A percentile compares a stretch with the other conserved stretches of the same genome.
phyloP scores from a whole-genome alignment of 2,329 filamentous ascomycete species.

The Aspergillus sclerotialis region DNA sequence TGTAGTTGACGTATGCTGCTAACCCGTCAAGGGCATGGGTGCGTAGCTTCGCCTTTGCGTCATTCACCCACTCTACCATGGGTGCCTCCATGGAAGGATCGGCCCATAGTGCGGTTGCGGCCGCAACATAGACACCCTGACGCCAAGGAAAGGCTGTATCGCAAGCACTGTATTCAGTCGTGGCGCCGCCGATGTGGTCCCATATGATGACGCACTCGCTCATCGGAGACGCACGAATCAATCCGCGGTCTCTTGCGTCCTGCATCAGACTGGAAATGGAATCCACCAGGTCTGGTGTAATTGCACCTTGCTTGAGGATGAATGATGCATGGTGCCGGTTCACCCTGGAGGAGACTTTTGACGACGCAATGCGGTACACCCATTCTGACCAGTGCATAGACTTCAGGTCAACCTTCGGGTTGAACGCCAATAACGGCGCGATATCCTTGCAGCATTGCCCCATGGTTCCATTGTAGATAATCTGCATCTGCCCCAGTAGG shows the following conservation, averaged over 20 bases:
- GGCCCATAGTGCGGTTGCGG: neutral
- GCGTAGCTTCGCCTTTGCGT: neutral
- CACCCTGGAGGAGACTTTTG: neutral
- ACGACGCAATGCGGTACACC: neutral
- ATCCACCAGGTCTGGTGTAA: neutral
- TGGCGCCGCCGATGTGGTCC: neutral
- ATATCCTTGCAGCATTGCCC: neutral
- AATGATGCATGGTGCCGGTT: neutral
- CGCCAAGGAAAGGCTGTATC: neutral
- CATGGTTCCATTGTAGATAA: neutral
- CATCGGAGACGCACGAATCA: no score
- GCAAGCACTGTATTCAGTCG: neutral
- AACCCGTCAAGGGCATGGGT: neutral
- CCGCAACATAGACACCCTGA: neutral
- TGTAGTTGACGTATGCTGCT: neutral
- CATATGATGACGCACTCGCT: neutral
- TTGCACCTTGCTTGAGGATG: neutral
- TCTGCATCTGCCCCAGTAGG: neutral
- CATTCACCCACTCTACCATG: neutral
- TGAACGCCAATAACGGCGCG: neutral
- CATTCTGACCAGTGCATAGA: neutral
- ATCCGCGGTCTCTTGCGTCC: neutral
- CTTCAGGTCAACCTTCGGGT: neutral
- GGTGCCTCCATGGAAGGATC: neutral
- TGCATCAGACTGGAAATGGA: neutral